Conservation (phyloP, 1,284 basidiomycete genomes). For the Papiliotrema fonsecae region DNA sequence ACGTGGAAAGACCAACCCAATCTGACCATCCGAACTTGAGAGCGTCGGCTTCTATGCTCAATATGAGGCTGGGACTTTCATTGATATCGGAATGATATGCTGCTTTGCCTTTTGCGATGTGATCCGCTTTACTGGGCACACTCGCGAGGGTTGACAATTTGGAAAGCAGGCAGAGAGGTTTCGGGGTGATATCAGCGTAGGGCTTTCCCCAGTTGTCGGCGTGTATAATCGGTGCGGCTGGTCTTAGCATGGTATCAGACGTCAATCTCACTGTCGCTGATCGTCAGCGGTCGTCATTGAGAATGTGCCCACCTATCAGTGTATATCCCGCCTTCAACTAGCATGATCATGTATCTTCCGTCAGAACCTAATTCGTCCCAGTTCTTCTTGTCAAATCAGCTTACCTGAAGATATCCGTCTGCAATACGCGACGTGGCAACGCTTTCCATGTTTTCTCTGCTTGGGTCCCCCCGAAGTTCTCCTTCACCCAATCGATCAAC, state of each 20-base stretch:
- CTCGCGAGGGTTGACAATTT: constrained; percentile 16
- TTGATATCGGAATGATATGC: not conserved
- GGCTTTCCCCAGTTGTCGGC: constrained; percentile 34
- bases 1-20: constrained; percentile 16
- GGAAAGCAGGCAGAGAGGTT: constrained; percentile 26
- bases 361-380: not conserved
- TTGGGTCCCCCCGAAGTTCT: constrained; percentile 23
- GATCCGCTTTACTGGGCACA: too few relatives aligned
- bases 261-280: not conserved
- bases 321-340: constrained; percentile 36
- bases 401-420: constrained; percentile 34
- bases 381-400: not conserved
- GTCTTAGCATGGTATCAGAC: constrained; percentile 12
- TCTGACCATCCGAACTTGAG: constrained; percentile 34
- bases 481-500: constrained; percentile 29
- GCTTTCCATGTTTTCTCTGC: constrained; percentile 26
- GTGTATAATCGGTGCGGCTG: constrained; percentile 31
- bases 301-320: constrained; percentile 24
- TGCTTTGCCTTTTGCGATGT: not conserved
- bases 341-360: constrained; percentile 21
- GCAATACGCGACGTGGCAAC: constrained; percentile 31
- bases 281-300: constrained; percentile 2
- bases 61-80: constrained; percentile 19
- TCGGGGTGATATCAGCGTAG: constrained; percentile 24
- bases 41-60: constrained; percentile 35